These are phyloP conservation scores for Paracorniculantispora psalliotae DNA, from an alignment of 2,329 filamentous ascomycete species.

Conservation along the genomic window DNA sequence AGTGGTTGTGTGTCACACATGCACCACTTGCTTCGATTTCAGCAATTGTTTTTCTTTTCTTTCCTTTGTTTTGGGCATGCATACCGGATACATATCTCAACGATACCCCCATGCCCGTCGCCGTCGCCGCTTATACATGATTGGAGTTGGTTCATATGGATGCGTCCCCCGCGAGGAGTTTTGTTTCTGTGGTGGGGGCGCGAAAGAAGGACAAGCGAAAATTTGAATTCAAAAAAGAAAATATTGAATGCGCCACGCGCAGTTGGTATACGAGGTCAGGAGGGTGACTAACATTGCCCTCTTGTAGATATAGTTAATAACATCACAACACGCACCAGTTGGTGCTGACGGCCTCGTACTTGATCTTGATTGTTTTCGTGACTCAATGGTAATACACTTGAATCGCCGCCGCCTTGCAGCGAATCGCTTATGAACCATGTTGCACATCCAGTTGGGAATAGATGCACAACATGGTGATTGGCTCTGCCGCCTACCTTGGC, in stretches of 20 bases:
- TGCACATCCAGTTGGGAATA: too few species aligned
- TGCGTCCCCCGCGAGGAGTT: not conserved
- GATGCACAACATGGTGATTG: too few species aligned
- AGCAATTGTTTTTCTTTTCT: not conserved
- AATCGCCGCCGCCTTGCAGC: too few species aligned
- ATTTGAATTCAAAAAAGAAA: not conserved
- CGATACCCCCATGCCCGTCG: slow-evolving; percentile 16
- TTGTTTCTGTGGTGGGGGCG: not conserved
- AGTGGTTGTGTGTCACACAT: not conserved
- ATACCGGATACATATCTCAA: slow-evolving; percentile 17
- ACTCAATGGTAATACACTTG: too few species aligned
- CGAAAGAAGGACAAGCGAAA: slow-evolving; percentile 10
- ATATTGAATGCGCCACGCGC: not conserved
- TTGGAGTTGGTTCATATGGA: slow-evolving; percentile 14
- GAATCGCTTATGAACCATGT: too few species aligned
- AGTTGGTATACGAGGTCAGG: not conserved
- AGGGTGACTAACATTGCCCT: not conserved
- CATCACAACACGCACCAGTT: not conserved
- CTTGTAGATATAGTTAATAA: not conserved
- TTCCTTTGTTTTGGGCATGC: slow-evolving; percentile 14
- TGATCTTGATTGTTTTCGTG: not conserved
- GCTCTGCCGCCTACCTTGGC: too few species aligned
- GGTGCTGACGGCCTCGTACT: not conserved
- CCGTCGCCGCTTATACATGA: slow-evolving; percentile 14
- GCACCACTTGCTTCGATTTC: not conserved